These are phyloP conservation scores for Talinum fruticosum DNA, from an alignment of 148 eudicot species.

Conservation along the genomic window DNA sequence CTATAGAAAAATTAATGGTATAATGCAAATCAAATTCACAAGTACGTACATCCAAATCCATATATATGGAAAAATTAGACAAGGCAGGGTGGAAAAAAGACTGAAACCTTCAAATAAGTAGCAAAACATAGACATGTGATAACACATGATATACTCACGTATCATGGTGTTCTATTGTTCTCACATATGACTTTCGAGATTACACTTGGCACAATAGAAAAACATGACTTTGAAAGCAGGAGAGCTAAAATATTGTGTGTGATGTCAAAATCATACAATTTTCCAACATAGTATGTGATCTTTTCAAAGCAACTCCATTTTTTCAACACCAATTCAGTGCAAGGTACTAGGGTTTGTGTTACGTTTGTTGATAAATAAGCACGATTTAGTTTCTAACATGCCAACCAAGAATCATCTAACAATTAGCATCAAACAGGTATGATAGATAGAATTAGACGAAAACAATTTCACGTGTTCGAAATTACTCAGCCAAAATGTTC, in stretches of 20 bases:
- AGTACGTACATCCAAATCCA: background rate
- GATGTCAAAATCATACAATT: background rate
- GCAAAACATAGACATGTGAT: slow-evolving; percentile 25
- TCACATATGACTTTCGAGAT: background rate
- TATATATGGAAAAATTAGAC: background rate
- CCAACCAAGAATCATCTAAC: too few species aligned
- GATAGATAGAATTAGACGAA: too few species aligned
- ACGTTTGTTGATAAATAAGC: too few species aligned
- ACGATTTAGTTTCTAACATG: too few species aligned
- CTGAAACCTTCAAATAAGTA: slow-evolving; percentile 3
- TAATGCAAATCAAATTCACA: background rate
- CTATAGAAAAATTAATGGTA: slow-evolving; percentile 9
- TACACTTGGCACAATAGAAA: slow-evolving; percentile 1
- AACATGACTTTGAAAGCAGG: background rate
- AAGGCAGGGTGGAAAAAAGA: background rate
- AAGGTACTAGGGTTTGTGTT: too few species aligned
- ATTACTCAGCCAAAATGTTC: too few species aligned
- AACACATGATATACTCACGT: slow-evolving; percentile 15
- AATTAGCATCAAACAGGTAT: too few species aligned
- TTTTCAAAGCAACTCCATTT: too few species aligned
- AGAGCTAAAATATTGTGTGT: background rate
- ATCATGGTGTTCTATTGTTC: background rate
- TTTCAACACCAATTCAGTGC: too few species aligned
- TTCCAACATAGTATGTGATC: background rate
- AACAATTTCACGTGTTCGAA: too few species aligned